A percentile compares a stretch with the other conserved stretches of the same genome.
Conservation (phyloP, 306 rosid genomes). For the Nissolia schottii region DNA sequence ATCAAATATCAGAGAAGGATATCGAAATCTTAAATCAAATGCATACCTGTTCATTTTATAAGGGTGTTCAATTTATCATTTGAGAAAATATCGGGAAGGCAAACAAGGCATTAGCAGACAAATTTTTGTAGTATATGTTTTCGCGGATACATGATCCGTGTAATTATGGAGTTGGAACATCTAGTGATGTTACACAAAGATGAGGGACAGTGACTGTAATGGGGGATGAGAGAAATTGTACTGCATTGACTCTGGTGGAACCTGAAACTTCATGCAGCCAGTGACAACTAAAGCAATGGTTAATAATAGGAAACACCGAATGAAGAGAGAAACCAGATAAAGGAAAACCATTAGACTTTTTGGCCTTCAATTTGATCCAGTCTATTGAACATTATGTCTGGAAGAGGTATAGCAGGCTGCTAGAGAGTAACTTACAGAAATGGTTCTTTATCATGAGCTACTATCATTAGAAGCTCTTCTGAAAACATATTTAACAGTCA, state of each 20-base stretch:
- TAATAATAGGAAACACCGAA: background rate
- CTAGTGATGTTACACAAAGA: background rate
- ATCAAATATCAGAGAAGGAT: background rate
- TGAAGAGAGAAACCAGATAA: background rate
- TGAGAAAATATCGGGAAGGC: background rate
- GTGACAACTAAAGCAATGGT: background rate
- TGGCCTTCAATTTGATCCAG: background rate
- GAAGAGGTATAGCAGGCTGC: background rate
- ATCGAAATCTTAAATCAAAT: conserved; percentile 4
- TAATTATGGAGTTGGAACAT: background rate
- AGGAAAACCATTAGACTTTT: background rate
- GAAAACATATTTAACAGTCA: background rate
- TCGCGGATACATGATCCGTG: background rate
- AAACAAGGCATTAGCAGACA: background rate
- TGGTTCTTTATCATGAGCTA: background rate
- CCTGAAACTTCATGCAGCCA: background rate
- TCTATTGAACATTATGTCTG: background rate
- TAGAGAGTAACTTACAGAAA: background rate
- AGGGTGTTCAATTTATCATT: background rate
- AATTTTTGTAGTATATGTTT: background rate
- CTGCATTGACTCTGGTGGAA: background rate
- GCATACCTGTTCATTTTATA: background rate
- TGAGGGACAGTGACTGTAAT: background rate
- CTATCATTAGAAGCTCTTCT: background rate
- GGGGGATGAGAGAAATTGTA: background rate